Base-by-base conservation (phyloP, 345 rosid genomes). In the Eucalyptus virginea region DNA sequence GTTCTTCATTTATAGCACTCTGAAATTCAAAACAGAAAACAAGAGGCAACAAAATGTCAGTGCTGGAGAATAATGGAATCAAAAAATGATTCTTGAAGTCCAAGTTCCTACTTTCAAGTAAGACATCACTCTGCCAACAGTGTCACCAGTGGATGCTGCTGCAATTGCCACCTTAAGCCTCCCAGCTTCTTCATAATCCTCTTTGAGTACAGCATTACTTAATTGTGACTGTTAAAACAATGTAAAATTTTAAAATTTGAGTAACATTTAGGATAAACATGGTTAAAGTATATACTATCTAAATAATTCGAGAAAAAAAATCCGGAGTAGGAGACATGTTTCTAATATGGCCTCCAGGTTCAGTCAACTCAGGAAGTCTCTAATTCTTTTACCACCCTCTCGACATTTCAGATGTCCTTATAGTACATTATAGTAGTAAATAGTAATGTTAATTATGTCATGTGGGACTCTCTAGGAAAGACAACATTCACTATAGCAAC, bases 151-250 rank as follows among this genome's bases (percentile, higher is more conserved):
- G 65, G 98, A 93, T 4, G 97, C 95, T 87, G 99, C 99, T 86
- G 99, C 98, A 92, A 98, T 95, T 40, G 99, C 98, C 90, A 96
- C 99, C 93, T 98, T 96, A 14, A 98, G 91, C 92, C 94, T 94
- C 72, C 97, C 96, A 89, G 99, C 99, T 93, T 95, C 97, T 77
- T 90, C 94, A 86, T 94, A 97, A 89, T 98, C 99, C 93, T 97
- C 97, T 85, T 90, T 93, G 86, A 51, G 87, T 2, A 97, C 92
- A 23, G 99, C 97, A 86, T 90, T 90, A 88, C 90, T 91, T 88
- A 98, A 92, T 86, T 94, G 98, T 9, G 93, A 94, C 99, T 97
- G 96, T 89, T 90, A 60, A 54, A 56, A 44, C n/a, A 86, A 72
- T 88, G 50, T 13, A 54, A 86, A 17, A 48, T 11, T 40, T 77